Evolutionary conservation across 441 rosid species (phyloP), one percentile per base, ranked within the genome.

Genomic region (Gossypium trilobum): DNA sequence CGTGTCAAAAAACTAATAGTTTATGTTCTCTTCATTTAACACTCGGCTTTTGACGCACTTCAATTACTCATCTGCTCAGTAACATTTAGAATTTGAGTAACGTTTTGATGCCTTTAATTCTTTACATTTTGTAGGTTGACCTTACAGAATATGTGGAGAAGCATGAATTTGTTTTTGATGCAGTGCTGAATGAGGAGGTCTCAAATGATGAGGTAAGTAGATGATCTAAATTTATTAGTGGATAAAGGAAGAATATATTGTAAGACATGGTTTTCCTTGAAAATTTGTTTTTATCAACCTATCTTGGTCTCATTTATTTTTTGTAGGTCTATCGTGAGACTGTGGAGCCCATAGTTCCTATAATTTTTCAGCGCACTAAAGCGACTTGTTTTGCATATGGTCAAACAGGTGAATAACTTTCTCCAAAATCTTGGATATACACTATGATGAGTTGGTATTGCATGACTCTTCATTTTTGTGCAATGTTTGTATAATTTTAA

Each of bases 301-400:
- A 58, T 72, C 60, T 17, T 77, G 72, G 29, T 63, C 31, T 62
- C 36, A 20, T 16, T 65, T 78, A 14, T 44, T 59, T 75, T 78
- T 39, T 62, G 64, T 76, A 95, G 98, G 97, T 95, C 64, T 95
- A 95, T 74, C 83, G 75, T 75, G 98, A 91, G 80, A 95, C 98
- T 2, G 95, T 95, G 79, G 96, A 95, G 88, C 97, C 97, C 42
- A 95, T 95, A 77, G 92, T 95, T 79, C 99, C 99, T 23, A 91
- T 87, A 59, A 91, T 95, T 73, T 95, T 95, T 77, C 95, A 92
- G 73, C 88, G 95, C 61, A 88, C 90, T 50, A 95, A 95, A 81
- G 99, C 98, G 68, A 95, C 99, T 74, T 95, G 98, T 85, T 95
- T 95, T 86, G 98, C 99, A 60, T 92, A 92, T 87, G 99, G 99